Conservation (phyloP, 2,329 filamentous ascomycete species). For the Rutstroemia sp. region DNA sequence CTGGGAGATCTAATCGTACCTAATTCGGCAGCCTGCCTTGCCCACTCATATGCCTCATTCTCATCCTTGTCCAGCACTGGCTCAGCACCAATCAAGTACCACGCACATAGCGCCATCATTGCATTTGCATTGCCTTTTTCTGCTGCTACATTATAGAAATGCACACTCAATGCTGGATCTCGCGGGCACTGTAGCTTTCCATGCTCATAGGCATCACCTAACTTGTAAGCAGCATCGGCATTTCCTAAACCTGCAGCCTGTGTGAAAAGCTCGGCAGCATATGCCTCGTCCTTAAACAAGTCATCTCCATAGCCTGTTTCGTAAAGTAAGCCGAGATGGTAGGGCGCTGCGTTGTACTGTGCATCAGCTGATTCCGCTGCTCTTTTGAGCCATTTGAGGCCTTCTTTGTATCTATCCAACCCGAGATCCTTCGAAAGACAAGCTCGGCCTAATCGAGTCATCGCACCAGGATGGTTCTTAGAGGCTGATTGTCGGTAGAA, state of each 20-base stretch:
- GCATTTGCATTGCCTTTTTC: slow-evolving; percentile 75
- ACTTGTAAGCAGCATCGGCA: slow-evolving; percentile 72
- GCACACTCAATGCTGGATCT: slow-evolving; percentile 87
- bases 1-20: slow-evolving; percentile 48
- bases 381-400: slow-evolving; percentile 92
- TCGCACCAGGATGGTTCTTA: slow-evolving; percentile 91
- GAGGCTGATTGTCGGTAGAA: slow-evolving; percentile 86
- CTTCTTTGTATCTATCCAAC: slow-evolving; percentile 77
- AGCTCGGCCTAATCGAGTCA: slow-evolving; percentile 84
- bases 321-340: slow-evolving; percentile 81
- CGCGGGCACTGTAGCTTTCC: slow-evolving; percentile 79
- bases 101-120: slow-evolving; percentile 98
- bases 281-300: slow-evolving; percentile 82
- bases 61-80: slow-evolving; percentile 92
- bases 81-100: slow-evolving; percentile 95
- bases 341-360: slow-evolving; percentile 90
- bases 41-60: slow-evolving; percentile 95
- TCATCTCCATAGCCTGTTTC: slow-evolving; percentile 92
- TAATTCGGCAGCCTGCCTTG: slow-evolving; percentile 73
- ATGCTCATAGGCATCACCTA: slow-evolving; percentile 97
- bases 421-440: slow-evolving; percentile 88
- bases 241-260: slow-evolving; percentile 90
- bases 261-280: slow-evolving; percentile 90
- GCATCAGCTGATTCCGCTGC: slow-evolving; percentile 81
- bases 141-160: slow-evolving; percentile 93